Evolutionary conservation across 306 rosid species (phyloP).

Genomic region (Ochetophila trinervis): DNA sequence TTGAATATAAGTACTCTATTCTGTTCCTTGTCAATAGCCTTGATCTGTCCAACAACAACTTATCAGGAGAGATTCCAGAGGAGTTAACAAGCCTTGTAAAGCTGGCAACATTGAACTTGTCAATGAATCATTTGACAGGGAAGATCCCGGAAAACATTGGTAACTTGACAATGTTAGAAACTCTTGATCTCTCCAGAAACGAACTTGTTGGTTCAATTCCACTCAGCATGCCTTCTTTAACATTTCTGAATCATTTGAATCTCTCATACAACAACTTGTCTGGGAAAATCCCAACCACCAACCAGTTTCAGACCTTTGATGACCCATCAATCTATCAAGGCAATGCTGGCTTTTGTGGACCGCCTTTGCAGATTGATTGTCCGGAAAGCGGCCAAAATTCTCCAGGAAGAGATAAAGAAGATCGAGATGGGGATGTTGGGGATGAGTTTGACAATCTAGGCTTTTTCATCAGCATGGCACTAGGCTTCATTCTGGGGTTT

Average conservation of each 20-base stretch:
- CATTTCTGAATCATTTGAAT: neutral
- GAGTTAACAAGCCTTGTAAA: neutral
- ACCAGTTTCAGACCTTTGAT: neutral
- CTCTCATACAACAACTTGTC: neutral
- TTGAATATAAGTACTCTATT: neutral
- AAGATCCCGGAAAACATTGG: neutral
- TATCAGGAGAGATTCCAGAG: neutral
- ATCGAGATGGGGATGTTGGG: neutral
- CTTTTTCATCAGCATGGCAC: neutral
- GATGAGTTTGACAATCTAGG: neutral
- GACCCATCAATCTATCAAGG: neutral
- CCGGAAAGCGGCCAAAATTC: no score
- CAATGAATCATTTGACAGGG: neutral
- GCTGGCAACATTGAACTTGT: neutral
- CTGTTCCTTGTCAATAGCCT: neutral
- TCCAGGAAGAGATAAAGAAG: neutral
- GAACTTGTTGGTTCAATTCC: neutral
- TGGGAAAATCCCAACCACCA: neutral
- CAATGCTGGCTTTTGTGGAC: neutral
- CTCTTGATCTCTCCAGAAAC: slow-evolving; percentile 1
- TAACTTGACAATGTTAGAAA: neutral
- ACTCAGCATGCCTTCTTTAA: neutral
- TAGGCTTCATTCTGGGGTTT: neutral
- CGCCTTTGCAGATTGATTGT: neutral
- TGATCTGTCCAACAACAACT: neutral